These are phyloP conservation scores for Lindgomyces ingoldianus DNA, from an alignment of 495 filamentous ascomycete species.

Conservation along the genomic window DNA sequence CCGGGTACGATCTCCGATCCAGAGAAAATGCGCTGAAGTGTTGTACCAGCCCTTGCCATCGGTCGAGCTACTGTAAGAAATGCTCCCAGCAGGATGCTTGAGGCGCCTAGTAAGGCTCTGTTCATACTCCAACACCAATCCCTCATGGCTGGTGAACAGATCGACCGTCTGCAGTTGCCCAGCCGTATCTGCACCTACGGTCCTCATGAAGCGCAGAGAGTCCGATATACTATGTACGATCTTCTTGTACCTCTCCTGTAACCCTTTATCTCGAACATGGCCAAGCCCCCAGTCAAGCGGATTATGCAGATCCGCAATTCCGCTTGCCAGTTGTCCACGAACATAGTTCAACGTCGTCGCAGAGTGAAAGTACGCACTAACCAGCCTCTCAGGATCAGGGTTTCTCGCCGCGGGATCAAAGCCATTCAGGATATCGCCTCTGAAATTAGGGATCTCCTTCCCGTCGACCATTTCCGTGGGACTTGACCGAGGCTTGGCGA, in stretches of 20 bases:
- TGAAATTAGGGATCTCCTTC: conserved; percentile 79
- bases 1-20: conserved; percentile 95
- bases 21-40: conserved; percentile 95
- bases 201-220: conserved; percentile 91
- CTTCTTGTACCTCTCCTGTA: conserved; percentile 78
- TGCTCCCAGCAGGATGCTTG: conserved; percentile 57
- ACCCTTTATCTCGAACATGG: conserved; percentile 81
- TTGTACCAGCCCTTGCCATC: conserved; percentile 63
- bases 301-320: conserved; percentile 89
- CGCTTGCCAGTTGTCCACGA: conserved; percentile 76
- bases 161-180: conserved; percentile 91
- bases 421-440: conserved; percentile 95
- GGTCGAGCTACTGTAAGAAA: conserved; percentile 2
- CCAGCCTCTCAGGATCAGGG: conserved; percentile 78
- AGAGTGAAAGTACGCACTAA: conserved; percentile 94
- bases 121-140: conserved; percentile 92
- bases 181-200: conserved; percentile 84
- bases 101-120: conserved; percentile 77
- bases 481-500: conserved; percentile 89
- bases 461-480: conserved; percentile 82
- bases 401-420: conserved; percentile 68
- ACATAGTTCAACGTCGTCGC: conserved; percentile 92
- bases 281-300: conserved; percentile 93
- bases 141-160: conserved; percentile 93
- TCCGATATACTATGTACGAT: conserved; percentile 87